Base-by-base conservation (phyloP, 768 basidiomycete species). In the Psilocybe azurescens region DNA sequence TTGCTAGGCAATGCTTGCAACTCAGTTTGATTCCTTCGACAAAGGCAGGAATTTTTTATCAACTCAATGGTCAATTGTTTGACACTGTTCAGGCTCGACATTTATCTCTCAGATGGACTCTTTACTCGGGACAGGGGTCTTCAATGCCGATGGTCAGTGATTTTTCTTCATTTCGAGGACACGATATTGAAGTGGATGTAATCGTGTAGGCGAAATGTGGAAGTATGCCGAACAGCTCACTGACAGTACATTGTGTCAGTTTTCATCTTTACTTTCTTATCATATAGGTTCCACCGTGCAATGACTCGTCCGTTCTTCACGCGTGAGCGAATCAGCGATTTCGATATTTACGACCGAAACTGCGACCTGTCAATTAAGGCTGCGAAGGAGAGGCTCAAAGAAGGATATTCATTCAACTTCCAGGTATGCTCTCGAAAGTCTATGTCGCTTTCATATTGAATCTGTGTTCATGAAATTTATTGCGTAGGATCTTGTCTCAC, bases 271-370 rank as follows among this genome's bases (percentile, higher is more conserved):
- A 24, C 24, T 24, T 24, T 24, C 24, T 24, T 24, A 13, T 32
- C 24, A 28, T 39, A 16, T 54, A 69, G 88, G 66, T 82, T 88
- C 63, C 88, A 90, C 68, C 83, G 89, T 10, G 67, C 78, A 5
- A 86, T 90, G 76, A 85, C 87, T 1, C 83, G 89, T 0, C 89
- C 89, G 0, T 90, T 90, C 77, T 90, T 90, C 76, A 82, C 71
- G 61, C 81, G 78, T 41, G 89, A 89, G 33, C 74, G 80, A 49
- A 81, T 88, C 52, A 81, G 78, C 50, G 81, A 88, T 67, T 89
- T 88, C 58, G 82, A 87, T 38, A 84, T 81, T 32, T 88, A 87
- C 64, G 85, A 83, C 54, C 74, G 80, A 11, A 84, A 87, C 46
- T 77, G 84, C 3, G 75, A 79, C 49, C 73, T 80, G 36, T 78